These are phyloP conservation scores for Dysphania ambrosioides DNA, from an alignment of 148 eudicot genomes.

Conservation along the genomic window DNA sequence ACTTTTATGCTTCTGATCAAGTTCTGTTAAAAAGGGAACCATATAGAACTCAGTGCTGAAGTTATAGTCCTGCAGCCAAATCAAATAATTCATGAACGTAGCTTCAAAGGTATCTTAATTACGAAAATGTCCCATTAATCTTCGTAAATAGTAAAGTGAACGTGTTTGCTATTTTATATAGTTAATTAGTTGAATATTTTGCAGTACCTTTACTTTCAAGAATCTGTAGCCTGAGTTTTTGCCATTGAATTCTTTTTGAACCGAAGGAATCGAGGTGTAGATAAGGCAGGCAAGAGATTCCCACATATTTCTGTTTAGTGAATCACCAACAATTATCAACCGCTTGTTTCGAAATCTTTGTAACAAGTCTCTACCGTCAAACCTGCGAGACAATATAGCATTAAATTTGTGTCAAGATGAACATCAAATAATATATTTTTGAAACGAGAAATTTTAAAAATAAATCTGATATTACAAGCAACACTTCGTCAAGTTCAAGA, in stretches of 20 bases:
- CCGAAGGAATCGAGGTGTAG: conserved; percentile 29
- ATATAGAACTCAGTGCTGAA: conserved; percentile 46
- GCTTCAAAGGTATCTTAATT: no score
- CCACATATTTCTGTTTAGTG: conserved; percentile 40
- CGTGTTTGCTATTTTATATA: no score
- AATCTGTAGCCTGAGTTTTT: conserved; percentile 16
- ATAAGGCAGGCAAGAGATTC: conserved; percentile 47
- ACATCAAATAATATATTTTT: no score
- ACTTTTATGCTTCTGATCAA: conserved; percentile 22
- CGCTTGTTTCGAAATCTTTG: conserved; percentile 39
- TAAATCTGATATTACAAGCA: no score
- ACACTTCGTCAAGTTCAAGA: no score
- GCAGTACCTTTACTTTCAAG: conserved; percentile 30
- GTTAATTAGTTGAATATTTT: no score
- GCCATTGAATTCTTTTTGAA: conserved; percentile 17
- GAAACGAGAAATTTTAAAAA: no score
- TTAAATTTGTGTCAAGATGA: no score
- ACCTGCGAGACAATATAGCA: no score
- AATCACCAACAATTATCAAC: conserved; percentile 43
- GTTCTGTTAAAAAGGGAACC: conserved; percentile 44
- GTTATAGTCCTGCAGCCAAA: conserved; percentile 37
- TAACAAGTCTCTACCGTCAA: conserved; percentile 36
- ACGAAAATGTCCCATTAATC: no score
- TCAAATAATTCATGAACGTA: not conserved
- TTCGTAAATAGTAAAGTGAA: no score